Evolutionary conservation across 108 stramenopile species (phyloP).

Genomic region (Nitzschia palea): DNA sequence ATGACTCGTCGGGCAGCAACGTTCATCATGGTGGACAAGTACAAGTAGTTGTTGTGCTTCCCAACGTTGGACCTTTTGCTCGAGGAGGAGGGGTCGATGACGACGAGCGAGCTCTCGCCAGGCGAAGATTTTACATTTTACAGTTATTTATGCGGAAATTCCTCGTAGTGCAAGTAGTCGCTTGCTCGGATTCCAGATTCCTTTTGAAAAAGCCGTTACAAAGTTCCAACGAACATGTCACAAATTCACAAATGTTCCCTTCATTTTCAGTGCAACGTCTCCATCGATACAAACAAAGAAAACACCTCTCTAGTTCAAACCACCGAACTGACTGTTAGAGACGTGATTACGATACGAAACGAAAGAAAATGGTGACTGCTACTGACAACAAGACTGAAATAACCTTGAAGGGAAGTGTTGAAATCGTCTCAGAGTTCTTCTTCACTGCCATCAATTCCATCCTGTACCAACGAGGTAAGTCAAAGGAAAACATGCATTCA

Average conservation of each 20-base stretch:
- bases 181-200: slow-evolving; percentile 6
- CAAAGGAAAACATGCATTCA: background rate
- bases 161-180: too few species aligned
- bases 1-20: slow-evolving; percentile 24
- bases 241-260: background rate
- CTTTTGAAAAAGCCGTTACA: slow-evolving; percentile 11
- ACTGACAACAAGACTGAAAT: slow-evolving; percentile 76
- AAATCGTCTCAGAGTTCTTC: slow-evolving; percentile 98
- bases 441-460: slow-evolving; percentile 98
- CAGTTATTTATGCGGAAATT: too few species aligned
- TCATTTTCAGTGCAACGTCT: background rate
- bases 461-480: slow-evolving; percentile 92
- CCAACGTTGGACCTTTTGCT: background rate
- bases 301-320: too few species aligned
- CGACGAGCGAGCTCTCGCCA: background rate
- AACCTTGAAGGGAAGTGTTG: slow-evolving; percentile 94
- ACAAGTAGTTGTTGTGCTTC: background rate
- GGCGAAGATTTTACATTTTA: background rate
- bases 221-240: background rate
- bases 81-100: background rate
- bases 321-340: too few species aligned
- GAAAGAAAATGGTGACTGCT: slow-evolving; percentile 22
- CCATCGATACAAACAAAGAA: too few species aligned
- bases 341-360: too few species aligned
- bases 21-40: slow-evolving; percentile 30